Percentiles rank a stretch among this genome's conserved stretches.
Conservation (phyloP, 2,329 filamentous ascomycete species). For the Cadophora gregata region DNA sequence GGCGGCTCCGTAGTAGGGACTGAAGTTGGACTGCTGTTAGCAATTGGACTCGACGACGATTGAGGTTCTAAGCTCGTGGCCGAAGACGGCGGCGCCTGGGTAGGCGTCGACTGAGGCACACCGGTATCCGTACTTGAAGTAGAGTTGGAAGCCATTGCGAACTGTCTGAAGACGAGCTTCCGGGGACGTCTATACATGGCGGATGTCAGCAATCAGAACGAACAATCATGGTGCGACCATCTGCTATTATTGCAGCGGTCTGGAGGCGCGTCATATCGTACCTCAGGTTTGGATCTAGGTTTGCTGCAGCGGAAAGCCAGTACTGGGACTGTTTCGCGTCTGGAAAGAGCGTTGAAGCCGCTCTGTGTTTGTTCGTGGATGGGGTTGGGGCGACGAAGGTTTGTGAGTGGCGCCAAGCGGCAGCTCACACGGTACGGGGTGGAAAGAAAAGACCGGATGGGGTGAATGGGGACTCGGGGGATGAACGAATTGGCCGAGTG, state of each 20-base stretch:
- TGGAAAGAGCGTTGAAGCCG: conserved; percentile 32
- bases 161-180: conserved; percentile 36
- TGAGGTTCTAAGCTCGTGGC: conserved; percentile 27
- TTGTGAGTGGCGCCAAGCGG: conserved; percentile 12
- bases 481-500: conserved; percentile 25
- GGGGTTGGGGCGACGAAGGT: not conserved
- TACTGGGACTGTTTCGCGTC: conserved; percentile 33
- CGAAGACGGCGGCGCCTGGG: conserved; percentile 25
- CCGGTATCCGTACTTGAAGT: conserved; percentile 38
- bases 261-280: conserved; percentile 27
- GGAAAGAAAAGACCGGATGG: conserved; percentile 9
- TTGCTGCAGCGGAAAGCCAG: conserved; percentile 1
- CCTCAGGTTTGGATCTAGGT: conserved; percentile 29
- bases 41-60: conserved; percentile 38
- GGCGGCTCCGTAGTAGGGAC: conserved; percentile 26
- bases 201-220: conserved; percentile 35
- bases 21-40: conserved; percentile 40
- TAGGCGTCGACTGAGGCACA: conserved; percentile 32
- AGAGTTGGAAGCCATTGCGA: conserved; percentile 40
- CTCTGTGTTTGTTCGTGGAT: conserved; percentile 12
- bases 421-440: not conserved
- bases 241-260: conserved; percentile 14
- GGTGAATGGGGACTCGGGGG: conserved; percentile 7
- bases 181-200: conserved; percentile 32
- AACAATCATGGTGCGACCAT: not conserved